phyloP scores from a whole-genome alignment of 352 stramenopile genomes.

The Globisporangium cederbergense region DNA sequence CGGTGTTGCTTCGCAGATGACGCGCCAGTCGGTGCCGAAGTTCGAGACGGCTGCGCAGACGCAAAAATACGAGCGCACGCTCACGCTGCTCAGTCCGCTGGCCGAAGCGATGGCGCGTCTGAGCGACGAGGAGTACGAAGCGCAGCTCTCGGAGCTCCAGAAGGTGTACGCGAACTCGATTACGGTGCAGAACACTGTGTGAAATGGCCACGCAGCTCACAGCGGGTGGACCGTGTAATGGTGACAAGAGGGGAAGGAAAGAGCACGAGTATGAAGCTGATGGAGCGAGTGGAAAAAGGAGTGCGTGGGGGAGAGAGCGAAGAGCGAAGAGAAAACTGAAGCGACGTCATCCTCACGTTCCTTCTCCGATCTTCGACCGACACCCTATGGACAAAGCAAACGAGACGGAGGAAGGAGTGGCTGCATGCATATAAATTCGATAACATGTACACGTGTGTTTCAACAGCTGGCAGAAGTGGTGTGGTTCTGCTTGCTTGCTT shows the following conservation, averaged over 20 bases:
- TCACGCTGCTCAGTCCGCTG: conserved; percentile 58
- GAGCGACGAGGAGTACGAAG: conserved; percentile 70
- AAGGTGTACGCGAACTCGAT: conserved; percentile 68
- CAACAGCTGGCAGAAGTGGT: not conserved
- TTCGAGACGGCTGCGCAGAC: conserved; percentile 69
- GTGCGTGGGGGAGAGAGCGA: not conserved
- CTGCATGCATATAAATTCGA: no score
- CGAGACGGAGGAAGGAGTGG: not conserved
- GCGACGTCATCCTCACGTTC: not conserved
- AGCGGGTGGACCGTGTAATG: not conserved
- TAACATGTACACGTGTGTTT: no score
- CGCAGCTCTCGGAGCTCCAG: conserved; percentile 67
- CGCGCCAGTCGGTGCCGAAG: conserved; percentile 65
- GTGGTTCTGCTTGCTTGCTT: no score
- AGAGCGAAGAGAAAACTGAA: conserved; percentile 2
- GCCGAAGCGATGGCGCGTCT: conserved; percentile 74
- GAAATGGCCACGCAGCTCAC: conserved; percentile 14
- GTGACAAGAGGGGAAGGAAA: not conserved
- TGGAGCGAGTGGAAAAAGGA: not conserved
- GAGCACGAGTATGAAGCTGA: conserved; percentile 1
- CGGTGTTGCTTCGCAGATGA: conserved; percentile 38
- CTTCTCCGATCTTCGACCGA: no score
- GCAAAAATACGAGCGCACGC: conserved; percentile 78
- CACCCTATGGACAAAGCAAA: not conserved
- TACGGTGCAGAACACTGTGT: conserved; percentile 59